Evolutionary conservation across 352 stramenopile species (phyloP).

Genomic region (Peronospora tabacina): DNA sequence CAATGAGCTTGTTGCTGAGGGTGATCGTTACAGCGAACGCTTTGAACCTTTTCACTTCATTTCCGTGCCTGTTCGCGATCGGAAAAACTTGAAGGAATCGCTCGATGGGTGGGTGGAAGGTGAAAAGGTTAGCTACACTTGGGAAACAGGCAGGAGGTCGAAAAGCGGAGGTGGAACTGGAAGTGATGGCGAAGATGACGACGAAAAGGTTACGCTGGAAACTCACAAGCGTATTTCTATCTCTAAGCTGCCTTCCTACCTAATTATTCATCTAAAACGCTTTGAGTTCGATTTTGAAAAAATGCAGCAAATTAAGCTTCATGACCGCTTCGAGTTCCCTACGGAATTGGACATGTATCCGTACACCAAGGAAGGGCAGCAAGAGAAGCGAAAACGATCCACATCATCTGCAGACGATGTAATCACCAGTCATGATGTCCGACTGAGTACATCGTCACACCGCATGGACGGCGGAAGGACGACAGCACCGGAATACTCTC

Average conservation of each 20-base stretch:
- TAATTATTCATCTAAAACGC: constrained; percentile 93
- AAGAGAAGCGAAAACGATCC: constrained; percentile 43
- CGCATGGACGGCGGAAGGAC: constrained; percentile 18
- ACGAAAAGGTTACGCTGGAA: constrained; percentile 79
- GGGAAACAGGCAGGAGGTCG: constrained; percentile 42
- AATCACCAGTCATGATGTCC: constrained; percentile 15
- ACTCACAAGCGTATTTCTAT: constrained; percentile 89
- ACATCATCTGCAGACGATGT: constrained; percentile 18
- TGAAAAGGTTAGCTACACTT: constrained; percentile 88
- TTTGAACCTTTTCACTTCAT: constrained; percentile 90
- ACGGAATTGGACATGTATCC: constrained; percentile 83
- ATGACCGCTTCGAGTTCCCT: constrained; percentile 91
- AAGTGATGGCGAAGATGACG: constrained; percentile 24
- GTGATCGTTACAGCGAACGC: constrained; percentile 78
- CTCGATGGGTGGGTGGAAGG: constrained; percentile 84
- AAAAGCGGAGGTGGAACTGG: constrained; percentile 20
- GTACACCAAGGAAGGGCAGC: constrained; percentile 84
- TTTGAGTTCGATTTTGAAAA: constrained; percentile 94
- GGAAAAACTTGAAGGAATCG: constrained; percentile 79
- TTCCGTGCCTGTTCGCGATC: constrained; percentile 81
- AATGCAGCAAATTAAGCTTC: constrained; percentile 91
- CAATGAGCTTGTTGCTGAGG: constrained; percentile 88
- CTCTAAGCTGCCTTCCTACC: constrained; percentile 75
- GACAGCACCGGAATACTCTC: constrained; percentile 67
- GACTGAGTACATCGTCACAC: constrained; percentile 25